Percentiles rank a stretch among this genome's conserved stretches.
These are phyloP conservation scores for Pilaira anomala DNA, from an alignment of 192 early-diverging fungal genomes.

Conservation along the genomic window DNA sequence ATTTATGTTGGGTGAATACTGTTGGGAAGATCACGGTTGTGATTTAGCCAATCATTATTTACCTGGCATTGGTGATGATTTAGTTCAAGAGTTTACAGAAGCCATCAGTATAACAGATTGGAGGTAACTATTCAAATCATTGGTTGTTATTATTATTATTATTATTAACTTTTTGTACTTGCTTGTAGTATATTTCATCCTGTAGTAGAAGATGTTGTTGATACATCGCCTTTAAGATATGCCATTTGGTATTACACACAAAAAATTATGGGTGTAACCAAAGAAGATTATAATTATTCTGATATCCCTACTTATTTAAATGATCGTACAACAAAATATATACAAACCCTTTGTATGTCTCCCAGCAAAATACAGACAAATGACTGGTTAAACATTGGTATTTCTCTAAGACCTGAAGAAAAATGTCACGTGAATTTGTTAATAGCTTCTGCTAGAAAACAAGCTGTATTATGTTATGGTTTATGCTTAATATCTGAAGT, in stretches of 20 bases:
- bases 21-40: slow-evolving; percentile 58
- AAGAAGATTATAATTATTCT: slow-evolving; percentile 54
- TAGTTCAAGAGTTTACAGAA: slow-evolving; percentile 52
- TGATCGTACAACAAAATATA: slow-evolving; percentile 39
- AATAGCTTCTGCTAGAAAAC: slow-evolving; percentile 52
- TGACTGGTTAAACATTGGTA: slow-evolving; percentile 53
- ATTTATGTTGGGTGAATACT: slow-evolving; percentile 50
- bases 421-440: slow-evolving; percentile 56
- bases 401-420: slow-evolving; percentile 54
- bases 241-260: slow-evolving; percentile 57
- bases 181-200: slow-evolving; percentile 40
- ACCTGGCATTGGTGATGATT: slow-evolving; percentile 46
- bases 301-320: slow-evolving; percentile 46
- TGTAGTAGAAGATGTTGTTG: slow-evolving; percentile 41
- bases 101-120: slow-evolving; percentile 52
- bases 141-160: not conserved
- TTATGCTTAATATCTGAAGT: slow-evolving; percentile 27
- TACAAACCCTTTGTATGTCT: slow-evolving; percentile 43
- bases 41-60: slow-evolving; percentile 46
- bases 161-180: not conserved
- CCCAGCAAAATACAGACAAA: slow-evolving; percentile 40
- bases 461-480: slow-evolving; percentile 54
- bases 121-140: slow-evolving; percentile 27
- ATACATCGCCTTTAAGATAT: slow-evolving; percentile 52
- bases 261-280: slow-evolving; percentile 48